phyloP scores from a whole-genome alignment of 2,329 filamentous ascomycete genomes.

The Lachnellula suecica region DNA sequence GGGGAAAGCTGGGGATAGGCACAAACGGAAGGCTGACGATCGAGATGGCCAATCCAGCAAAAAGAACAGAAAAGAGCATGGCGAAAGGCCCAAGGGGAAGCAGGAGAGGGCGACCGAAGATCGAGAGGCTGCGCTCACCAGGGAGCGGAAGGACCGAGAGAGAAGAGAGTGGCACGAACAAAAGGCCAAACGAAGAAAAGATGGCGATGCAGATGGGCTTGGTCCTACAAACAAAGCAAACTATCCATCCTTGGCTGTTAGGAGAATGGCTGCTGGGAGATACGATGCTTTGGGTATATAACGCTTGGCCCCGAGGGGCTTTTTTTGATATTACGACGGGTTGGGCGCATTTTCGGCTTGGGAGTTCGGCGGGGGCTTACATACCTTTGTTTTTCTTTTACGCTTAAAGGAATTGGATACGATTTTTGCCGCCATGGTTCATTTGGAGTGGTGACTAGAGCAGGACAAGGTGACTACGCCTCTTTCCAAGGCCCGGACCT shows the following conservation, averaged over 20 bases:
- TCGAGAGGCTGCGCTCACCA: background rate
- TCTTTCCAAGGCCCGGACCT: background rate
- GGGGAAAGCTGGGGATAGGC: conserved; percentile 9
- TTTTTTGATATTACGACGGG: conserved; percentile 1
- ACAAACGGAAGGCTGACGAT: background rate
- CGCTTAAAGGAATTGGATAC: conserved; percentile 1
- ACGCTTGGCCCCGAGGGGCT: background rate
- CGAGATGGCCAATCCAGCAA: background rate
- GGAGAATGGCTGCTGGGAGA: conserved; percentile 21
- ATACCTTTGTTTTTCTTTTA: too few relatives aligned
- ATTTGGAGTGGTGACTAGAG: too few relatives aligned
- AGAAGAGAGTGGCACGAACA: conserved; percentile 2
- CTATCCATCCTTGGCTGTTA: conserved; percentile 20
- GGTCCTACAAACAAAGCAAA: conserved; percentile 13
- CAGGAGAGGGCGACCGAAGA: background rate
- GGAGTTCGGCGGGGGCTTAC: background rate
- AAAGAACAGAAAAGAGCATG: background rate
- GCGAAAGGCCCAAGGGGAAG: background rate
- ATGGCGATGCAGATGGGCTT: conserved; percentile 5
- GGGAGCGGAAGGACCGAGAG: conserved; percentile 2
- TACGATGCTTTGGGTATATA: conserved; percentile 27
- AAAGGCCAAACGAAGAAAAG: conserved; percentile 6
- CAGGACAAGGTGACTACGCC: too few relatives aligned
- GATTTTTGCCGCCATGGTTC: background rate
- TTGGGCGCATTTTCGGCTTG: background rate